Evolutionary conservation across 805 yeast genomes (phyloP).

Genomic region (Geotrichum ghanense): DNA sequence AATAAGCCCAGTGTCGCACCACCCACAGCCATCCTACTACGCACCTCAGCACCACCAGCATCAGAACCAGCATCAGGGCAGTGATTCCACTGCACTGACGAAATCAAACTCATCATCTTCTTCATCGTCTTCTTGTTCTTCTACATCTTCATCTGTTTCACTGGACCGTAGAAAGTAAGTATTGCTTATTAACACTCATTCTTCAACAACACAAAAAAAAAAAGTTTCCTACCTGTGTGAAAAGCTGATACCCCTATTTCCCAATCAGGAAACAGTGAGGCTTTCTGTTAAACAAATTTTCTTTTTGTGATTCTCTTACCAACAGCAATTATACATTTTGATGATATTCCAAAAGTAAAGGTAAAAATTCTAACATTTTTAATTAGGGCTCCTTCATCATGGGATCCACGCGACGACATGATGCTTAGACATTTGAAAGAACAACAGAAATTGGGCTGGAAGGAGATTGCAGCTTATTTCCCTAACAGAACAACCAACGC

Average conservation of each 20-base stretch:
- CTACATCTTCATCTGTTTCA: background rate
- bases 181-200: background rate
- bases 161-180: background rate
- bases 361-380: background rate
- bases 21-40: background rate
- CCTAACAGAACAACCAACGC: slow-evolving; percentile 78
- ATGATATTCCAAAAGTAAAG: no score
- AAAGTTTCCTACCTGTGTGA: background rate
- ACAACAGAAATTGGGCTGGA: slow-evolving; percentile 78
- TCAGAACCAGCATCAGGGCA: background rate
- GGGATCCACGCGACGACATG: slow-evolving; percentile 73
- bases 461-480: slow-evolving; percentile 72
- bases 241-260: slow-evolving; percentile 1
- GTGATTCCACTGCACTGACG: background rate
- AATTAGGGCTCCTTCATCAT: slow-evolving; percentile 41
- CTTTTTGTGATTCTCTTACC: background rate
- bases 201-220: background rate
- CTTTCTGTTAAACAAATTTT: background rate
- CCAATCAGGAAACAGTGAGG: background rate
- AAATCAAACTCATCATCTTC: background rate
- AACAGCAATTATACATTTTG: no score
- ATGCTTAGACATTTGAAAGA: slow-evolving; percentile 68
- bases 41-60: background rate
- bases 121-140: background rate
- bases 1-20: background rate